These are phyloP conservation scores for Spathaspora jeffriesii DNA, from an alignment of 1,139 yeast genomes.

Conservation along the genomic window DNA sequence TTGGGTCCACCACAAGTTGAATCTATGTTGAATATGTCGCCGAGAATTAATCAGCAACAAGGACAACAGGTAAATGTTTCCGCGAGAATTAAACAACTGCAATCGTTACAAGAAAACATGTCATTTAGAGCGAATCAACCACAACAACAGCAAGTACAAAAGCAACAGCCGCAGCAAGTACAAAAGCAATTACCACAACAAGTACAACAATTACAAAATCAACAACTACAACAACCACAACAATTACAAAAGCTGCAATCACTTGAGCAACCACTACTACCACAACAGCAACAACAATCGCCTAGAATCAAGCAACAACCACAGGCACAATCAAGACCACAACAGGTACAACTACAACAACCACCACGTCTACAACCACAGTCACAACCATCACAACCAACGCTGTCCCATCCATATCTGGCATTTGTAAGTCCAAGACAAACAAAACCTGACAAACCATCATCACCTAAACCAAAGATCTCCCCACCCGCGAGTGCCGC, in stretches of 20 bases:
- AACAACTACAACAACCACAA: conserved; percentile 6
- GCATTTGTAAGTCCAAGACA: not conserved
- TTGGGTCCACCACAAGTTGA: not conserved
- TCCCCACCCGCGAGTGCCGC: conserved; percentile 6
- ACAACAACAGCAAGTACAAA: conserved; percentile 5
- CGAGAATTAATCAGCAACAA: no score
- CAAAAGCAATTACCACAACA: not conserved
- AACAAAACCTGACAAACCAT: not conserved
- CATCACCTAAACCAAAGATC: conserved; percentile 1
- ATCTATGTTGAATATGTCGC: no score
- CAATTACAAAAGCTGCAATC: no score
- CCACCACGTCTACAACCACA: conserved; percentile 7
- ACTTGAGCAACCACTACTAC: no score
- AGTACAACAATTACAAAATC: conserved; percentile 3
- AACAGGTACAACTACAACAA: conserved; percentile 5
- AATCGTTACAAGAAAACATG: not conserved
- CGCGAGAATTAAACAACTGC: no score
- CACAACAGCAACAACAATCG: conserved; percentile 9
- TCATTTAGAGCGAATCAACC: conserved; percentile 1
- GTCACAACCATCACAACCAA: conserved; percentile 8
- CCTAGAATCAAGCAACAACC: conserved; percentile 5
- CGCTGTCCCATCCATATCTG: not conserved
- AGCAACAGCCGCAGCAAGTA: conserved; percentile 5
- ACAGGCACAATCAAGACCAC: conserved; percentile 4
- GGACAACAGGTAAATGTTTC: no score